Base-by-base conservation (phyloP, 805 yeast species). In the Ogataea zsoltii region DNA sequence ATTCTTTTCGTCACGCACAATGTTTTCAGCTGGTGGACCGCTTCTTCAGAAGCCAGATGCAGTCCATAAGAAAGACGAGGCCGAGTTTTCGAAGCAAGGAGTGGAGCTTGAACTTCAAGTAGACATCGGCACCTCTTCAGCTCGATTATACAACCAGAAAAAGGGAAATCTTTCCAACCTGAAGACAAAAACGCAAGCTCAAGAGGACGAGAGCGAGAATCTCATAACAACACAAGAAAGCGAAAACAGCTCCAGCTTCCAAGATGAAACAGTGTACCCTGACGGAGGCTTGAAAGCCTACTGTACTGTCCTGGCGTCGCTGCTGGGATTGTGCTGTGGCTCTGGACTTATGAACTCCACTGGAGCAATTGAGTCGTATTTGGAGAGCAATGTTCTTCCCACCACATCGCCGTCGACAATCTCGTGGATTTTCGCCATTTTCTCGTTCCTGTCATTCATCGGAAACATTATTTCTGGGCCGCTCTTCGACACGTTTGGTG, bases 341-440 rank as follows among this genome's bases (percentile, higher is more conserved):
- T 78, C 84, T 57, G 95, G 95, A 1, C 52, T 85, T 23, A 70
- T 82, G 63, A 85, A 85, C 57, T 66, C 86, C 0, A 71, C 77
- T 11, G 89, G 90, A 44, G 84, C 82, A 0, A 70, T 85, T 32
- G 87, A 85, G 61, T 78, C 87, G 0, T 83, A 80, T 59, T 72
- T 85, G 2, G 65, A 78, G 3, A 61, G 64, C 14, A 75, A 83
- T 56, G 82, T 80, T 49, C 67, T 85, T 45, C 56, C 58, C 6
- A 51, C 69, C 28, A 61, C 71, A 17, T 60, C 74, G 13, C 69
- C 79, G 13, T 70, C 82, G 16, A 61, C 77, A 2, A 69, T 83
- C 4, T 79, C 88, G 1, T 86, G 92, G 94, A 77, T 85, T 46
- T 86, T 85, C 57, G 80, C 89, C 1, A 62, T 84, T 26, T 79